Percentiles rank a stretch among this genome's conserved stretches.
These are phyloP conservation scores for Gossypium raimondii DNA, from an alignment of 345 rosid genomes.

Conservation along the genomic window DNA sequence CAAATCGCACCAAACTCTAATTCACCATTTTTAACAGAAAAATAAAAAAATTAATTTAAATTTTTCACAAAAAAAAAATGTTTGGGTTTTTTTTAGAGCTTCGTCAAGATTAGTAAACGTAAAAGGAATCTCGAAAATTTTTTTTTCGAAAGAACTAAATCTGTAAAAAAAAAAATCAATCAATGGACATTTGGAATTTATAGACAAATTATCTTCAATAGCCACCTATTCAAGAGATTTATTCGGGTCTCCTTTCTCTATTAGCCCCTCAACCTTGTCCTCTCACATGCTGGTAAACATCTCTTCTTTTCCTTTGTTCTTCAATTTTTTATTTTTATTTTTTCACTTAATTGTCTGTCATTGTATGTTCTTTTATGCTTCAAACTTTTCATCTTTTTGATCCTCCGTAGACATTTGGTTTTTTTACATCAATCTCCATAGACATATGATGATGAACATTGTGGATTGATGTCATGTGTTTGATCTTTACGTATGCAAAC, in stretches of 20 bases:
- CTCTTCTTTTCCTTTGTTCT: background rate
- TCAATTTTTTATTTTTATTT: background rate
- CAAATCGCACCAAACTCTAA: conserved; percentile 5
- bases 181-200: background rate
- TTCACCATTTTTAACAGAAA: background rate
- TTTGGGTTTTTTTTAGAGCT: background rate
- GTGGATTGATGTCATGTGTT: background rate
- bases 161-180: background rate
- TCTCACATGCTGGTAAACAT: conserved; percentile 4
- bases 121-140: background rate
- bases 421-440: background rate
- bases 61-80: background rate
- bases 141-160: background rate
- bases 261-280: background rate
- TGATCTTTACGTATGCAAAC: background rate
- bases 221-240: conserved; percentile 9
- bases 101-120: conserved; percentile 11
- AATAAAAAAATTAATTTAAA: background rate
- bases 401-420: background rate
- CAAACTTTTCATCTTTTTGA: background rate
- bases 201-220: background rate
- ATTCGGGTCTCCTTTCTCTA: conserved; percentile 7
- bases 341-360: background rate
- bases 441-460: background rate
- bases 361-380: background rate